Percentiles rank a stretch among this genome's conserved stretches.
phyloP scores from a whole-genome alignment of 305 asterid genomes.

The Plantago lanceolata region DNA sequence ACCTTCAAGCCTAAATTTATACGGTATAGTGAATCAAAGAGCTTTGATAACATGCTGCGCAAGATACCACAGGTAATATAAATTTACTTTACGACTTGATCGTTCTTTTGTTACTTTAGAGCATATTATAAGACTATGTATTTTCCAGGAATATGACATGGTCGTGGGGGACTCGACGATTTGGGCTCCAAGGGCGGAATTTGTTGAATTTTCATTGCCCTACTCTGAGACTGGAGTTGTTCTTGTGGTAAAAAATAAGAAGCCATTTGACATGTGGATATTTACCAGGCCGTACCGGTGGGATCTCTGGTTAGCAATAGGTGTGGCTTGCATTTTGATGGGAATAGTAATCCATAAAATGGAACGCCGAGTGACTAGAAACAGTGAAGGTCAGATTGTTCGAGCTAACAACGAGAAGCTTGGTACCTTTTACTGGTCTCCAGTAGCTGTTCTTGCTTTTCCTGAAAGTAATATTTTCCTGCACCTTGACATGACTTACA shows the following conservation, averaged over 20 bases:
- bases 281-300: slow-evolving; percentile 49
- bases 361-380: slow-evolving; percentile 27
- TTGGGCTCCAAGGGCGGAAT: slow-evolving; percentile 36
- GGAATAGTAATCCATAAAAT: slow-evolving; percentile 36
- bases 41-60: slow-evolving; percentile 25
- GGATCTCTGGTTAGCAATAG: slow-evolving; percentile 62
- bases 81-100: slow-evolving; percentile 4
- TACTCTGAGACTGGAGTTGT: slow-evolving; percentile 49
- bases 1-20: slow-evolving; percentile 15
- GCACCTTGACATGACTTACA: neutral
- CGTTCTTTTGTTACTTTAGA: neutral
- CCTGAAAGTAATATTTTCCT: slow-evolving; percentile 40
- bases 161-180: slow-evolving; percentile 53
- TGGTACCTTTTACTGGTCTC: slow-evolving; percentile 35
- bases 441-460: slow-evolving; percentile 49
- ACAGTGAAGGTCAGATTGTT: slow-evolving; percentile 14
- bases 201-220: slow-evolving; percentile 48
- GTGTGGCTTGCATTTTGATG: slow-evolving; percentile 35
- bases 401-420: slow-evolving; percentile 16
- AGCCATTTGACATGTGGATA: slow-evolving; percentile 34
- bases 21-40: slow-evolving; percentile 24
- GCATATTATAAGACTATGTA: neutral
- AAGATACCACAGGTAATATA: slow-evolving; percentile 31
- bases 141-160: slow-evolving; percentile 30
- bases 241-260: slow-evolving; percentile 35